Base-by-base conservation (phyloP, 768 basidiomycete species). In the Phlebiopsis flavidoalba region DNA sequence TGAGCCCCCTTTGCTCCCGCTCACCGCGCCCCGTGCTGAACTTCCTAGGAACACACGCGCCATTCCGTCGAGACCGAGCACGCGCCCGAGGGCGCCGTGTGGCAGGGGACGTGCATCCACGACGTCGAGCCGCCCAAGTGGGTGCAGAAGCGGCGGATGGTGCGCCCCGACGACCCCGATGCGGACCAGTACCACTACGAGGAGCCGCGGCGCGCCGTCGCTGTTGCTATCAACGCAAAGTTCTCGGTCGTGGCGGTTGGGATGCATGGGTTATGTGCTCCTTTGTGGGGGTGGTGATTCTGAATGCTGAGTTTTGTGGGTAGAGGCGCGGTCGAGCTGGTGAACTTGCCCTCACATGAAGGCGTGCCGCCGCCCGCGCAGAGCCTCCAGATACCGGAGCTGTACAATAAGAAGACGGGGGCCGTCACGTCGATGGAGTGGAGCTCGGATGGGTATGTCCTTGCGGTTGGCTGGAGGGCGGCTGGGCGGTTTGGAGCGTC, bases 371-470 rank as follows among this genome's bases (percentile, higher is more conserved):
- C 88, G 0, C 79, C 78, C 58, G 84, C 88, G 1, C 84, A 90
- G 68, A 75, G 73, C 19, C 73, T 93, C 52, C 74, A 83, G 22
- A 72, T 89, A n/a, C 85, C 87, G 5, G 83, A 85, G 62, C 78
- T 83, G 40, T 83, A 84, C 63, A 81, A 79, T 63, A 77, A 76
- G 8, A 69, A 71, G 22, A 82, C 79, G 5, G 92, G 91, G 0
- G 74, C 80, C 45, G 85, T 93, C 5, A 82, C 73, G 60, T 72
- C 83, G 11, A 78, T 96, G 72, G 86, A 93, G 66, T 98, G 95
- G 96, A 95, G 91, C 54, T 91, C 91, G 0, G 97, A 99, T 73
- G 96, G 96, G 2, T 95, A 95, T 73, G 93, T 92, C 6, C 77
- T 99, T 11, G 95, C 95, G 36, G 93, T 94, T 1, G 96, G 93